Base-by-base conservation (phyloP, 176 grass and related monocot genomes). In the Themeda triandra region DNA sequence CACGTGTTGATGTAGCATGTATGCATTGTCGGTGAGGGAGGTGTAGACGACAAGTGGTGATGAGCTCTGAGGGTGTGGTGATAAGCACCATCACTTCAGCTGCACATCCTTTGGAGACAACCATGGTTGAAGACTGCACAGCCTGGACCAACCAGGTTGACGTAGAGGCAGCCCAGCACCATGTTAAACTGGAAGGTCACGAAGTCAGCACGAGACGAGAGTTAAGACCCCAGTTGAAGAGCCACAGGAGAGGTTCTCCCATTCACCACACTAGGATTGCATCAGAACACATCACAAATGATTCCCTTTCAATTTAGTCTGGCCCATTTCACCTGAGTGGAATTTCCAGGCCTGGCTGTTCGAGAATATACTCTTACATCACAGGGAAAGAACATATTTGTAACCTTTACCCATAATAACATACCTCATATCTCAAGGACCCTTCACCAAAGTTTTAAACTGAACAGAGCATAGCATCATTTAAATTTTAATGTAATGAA, bases 81-180 rank as follows among this genome's bases (percentile, higher is more conserved):
- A 82, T 82, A 85, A 86, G 72, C 78, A 90, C 78, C 72, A 90
- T 60, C 72, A 65, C 14, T 17, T 69, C 78, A 82, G 83, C 44
- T 31, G 78, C 72, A 85, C 78, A 76, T 69, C 46, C 24, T 21
- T 58, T 36, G 75, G 58, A 40, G 58, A 73, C 65, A 82, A 82
- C 80, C 73, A 83, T 88, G 86, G 86, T 78, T 41, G 73, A 69
- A 77, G 73, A 73, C 44, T 66, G 75, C 84, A 89, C 45, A 84
- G 65, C 72, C 74, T 81, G 88, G 33, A 72, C 83, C 88, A 82
- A 86, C 41, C 51, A 78, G 83, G 88, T 82, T 86, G 88, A 90
- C 14, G 88, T 77, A 6, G 88, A 78, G 66, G 83, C 31, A 75
- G 80, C 63, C 76, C 64, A 67, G 63, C 76, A 87, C 37, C 82